These are phyloP conservation scores for Leccinum pallidistipes DNA, from an alignment of 1,284 basidiomycete species.

Conservation along the genomic window DNA sequence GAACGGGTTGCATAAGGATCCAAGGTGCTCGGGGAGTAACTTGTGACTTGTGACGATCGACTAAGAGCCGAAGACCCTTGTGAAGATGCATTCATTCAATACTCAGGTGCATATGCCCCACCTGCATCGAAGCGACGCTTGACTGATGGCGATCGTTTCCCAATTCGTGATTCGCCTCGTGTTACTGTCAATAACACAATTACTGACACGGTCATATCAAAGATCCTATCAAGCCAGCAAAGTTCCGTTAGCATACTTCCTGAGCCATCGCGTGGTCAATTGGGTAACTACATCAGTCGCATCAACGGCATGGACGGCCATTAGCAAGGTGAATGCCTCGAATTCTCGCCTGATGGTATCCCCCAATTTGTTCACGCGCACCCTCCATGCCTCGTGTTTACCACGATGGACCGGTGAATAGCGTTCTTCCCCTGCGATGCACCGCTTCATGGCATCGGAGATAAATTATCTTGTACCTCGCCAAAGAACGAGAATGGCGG, in stretches of 20 bases:
- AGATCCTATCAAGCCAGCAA: constrained; percentile 17
- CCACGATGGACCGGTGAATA: constrained; percentile 31
- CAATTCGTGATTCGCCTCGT: constrained; percentile 22
- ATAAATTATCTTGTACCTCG: constrained; percentile 26
- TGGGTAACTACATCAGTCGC: constrained; percentile 6
- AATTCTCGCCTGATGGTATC: constrained; percentile 16
- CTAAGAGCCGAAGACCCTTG: constrained; percentile 24
- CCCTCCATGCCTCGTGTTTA: constrained; percentile 33
- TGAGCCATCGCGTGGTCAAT: constrained; percentile 5
- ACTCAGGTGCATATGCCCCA: constrained; percentile 13
- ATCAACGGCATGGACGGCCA: constrained; percentile 10
- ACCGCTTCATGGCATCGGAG: constrained; percentile 34
- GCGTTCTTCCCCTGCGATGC: constrained; percentile 27
- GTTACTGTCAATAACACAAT: constrained; percentile 15
- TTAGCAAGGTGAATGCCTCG: constrained; percentile 14
- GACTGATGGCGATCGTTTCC: constrained; percentile 22
- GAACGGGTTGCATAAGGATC: constrained; percentile 3
- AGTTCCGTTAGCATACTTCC: constrained; percentile 1
- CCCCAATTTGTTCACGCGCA: constrained; percentile 18
- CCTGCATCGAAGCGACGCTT: constrained; percentile 20
- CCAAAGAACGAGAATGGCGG: constrained; percentile 18
- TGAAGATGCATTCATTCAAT: constrained; percentile 3
- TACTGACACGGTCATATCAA: constrained; percentile 16
- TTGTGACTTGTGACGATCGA: constrained; percentile 7
- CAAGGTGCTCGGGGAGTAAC: constrained; percentile 9